Evolutionary conservation across 2,329 filamentous ascomycete species (phyloP), one percentile per base, ranked within the genome.

Genomic region (Chrysoporthe deuterocubensis): DNA sequence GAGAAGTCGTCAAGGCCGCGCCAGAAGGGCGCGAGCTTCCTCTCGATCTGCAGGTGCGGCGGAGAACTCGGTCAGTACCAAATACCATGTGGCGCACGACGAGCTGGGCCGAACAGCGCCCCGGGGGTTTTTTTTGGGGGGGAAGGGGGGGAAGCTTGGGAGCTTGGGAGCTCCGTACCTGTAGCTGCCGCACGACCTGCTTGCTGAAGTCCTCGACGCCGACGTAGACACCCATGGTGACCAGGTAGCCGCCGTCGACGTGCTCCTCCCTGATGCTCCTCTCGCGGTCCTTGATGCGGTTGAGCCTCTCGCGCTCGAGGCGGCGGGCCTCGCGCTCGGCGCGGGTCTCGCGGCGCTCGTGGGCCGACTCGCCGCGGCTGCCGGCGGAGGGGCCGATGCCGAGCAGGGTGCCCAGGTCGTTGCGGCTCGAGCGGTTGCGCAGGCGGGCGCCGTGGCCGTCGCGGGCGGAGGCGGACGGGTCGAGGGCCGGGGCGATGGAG

Each of bases 161-260:
- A 26, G 26, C 26, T 26, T 50, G 6, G 14, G 57, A 34, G 32
- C 32, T 54, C 32, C 42, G 74, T 85, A 97, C 94, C 90, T 96
- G 95, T 66, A 99, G 82, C 77, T 97, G 94, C 72, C 96, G 89
- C 66, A 98, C 95, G 60, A 93, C 83, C 21, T 87, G 82, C 79
- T 98, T 98, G 83, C 89, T 97, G 77, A 95, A 99, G 79, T 99
- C 96, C 79, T 99, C 96, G 0, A 89, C 83, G 0, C 95, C 94
- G 32, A 93, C 95, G 76, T 99, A 99, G 62, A 94, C 92, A 46
- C 96, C 96, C 76, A 97, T 88, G 0, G 96, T 99, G 43, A 99
- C 96, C 60, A 99, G 82, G 80, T 90, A 99, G 32, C 96, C 96
- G 26, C 96, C 96, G 78, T 99, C 96, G 3, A 98, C 92, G 77